Evolutionary conservation across 768 basidiomycete species (phyloP), one percentile per base, ranked within the genome.

Genomic region (Agrocybe praecox): DNA sequence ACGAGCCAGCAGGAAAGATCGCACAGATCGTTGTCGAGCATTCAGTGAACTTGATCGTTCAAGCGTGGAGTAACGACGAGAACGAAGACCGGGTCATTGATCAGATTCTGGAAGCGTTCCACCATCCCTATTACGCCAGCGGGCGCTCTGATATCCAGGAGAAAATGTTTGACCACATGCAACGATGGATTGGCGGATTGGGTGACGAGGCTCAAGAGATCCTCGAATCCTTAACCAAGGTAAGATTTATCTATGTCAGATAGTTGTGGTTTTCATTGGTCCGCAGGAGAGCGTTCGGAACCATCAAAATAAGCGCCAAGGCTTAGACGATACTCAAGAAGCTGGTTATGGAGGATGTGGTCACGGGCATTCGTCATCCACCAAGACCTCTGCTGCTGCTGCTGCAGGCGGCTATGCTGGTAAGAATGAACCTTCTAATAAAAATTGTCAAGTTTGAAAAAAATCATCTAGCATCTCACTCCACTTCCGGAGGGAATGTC

Each of bases 1-100:
- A 90, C 66, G 86, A 89, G 64, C 87, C 89, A 0, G 89, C 89
- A 11, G 88, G 89, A 3, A 86, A 88, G 66, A 83, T 90, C 49
- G 89, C 88, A 8, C 79, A 83, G 64, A 69, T 87, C 23, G 80
- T 92, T 14, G 88, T 89, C 12, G 80, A 83, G 62, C 70, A 90
- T 66, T 71, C 75, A 12, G 86, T 88, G 52, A 80, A 80, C 52
- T 71, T 83, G 22, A 80, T 90, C 40, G 87, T 89, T 23, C 62
- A 76, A 72, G 80, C 84, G 0, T 87, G 85, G 84, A 72, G 69
- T 32, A 74, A 81, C 57, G 64, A 78, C 32, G 72, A 65, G 36
- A 63, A 84, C 57, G 72, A 79, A 1, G 75, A 82, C 51, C 62
- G 66, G 15, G 75, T 81, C 32, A 74, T 86, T 43, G 71, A 78